These are phyloP conservation scores for Phaeosphaeriaceae sp. DNA, from an alignment of 2,329 filamentous ascomycete species.

Conservation along the genomic window DNA sequence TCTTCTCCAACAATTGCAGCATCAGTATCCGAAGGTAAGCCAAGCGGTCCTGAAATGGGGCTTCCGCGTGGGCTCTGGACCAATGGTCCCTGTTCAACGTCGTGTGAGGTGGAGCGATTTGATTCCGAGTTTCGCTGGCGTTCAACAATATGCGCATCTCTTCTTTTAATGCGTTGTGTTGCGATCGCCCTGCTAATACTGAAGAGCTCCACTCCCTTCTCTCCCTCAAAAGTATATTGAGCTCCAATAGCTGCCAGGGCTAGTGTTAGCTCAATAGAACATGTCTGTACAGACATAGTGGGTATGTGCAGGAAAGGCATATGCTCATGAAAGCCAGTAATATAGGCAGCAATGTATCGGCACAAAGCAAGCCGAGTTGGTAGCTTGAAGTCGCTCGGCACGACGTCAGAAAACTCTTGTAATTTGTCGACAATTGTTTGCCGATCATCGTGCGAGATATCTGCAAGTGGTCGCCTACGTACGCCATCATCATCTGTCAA, in stretches of 20 bases:
- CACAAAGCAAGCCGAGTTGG: conserved; percentile 73
- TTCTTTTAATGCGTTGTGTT: conserved; percentile 57
- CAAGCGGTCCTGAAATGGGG: conserved; percentile 35
- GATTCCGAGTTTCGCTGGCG: conserved; percentile 30
- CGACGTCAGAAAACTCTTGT: conserved; percentile 65
- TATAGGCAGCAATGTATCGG: conserved; percentile 72
- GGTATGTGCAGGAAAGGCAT: conserved; percentile 71
- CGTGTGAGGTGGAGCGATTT: conserved; percentile 23
- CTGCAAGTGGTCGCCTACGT: conserved; percentile 33
- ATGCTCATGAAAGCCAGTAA: conserved; percentile 68
- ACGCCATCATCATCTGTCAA: conserved; percentile 14
- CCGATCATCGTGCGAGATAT: conserved; percentile 44
- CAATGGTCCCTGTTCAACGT: conserved; percentile 17
- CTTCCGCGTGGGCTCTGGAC: conserved; percentile 23
- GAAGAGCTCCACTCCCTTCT: conserved; percentile 62
- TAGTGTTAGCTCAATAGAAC: conserved; percentile 71
- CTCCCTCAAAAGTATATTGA: conserved; percentile 64
- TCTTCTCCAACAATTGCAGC: conserved; percentile 25
- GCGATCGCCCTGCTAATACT: conserved; percentile 63
- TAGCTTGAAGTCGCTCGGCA: conserved; percentile 69
- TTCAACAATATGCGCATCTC: conserved; percentile 54
- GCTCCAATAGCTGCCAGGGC: conserved; percentile 72
- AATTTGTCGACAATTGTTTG: conserved; percentile 62
- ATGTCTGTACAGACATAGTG: conserved; percentile 67
- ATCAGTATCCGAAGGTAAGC: conserved; percentile 32